A percentile compares a stretch with the other conserved stretches of the same genome.
These are phyloP conservation scores for Fagus crenata DNA, from an alignment of 306 rosid genomes.

Conservation along the genomic window DNA sequence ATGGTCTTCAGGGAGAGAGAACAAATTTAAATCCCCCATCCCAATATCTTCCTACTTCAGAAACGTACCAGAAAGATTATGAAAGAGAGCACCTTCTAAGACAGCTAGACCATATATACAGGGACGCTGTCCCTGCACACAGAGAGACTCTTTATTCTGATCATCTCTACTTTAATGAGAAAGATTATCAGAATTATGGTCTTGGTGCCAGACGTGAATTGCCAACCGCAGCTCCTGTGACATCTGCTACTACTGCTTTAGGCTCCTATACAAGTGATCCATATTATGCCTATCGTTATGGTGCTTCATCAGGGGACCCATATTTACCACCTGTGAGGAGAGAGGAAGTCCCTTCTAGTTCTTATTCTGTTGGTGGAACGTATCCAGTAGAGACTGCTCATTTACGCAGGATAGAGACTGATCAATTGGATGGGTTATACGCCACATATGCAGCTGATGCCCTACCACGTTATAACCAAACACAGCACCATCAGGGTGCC, in stretches of 20 bases:
- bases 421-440: slow-evolving; percentile 19
- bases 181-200: slow-evolving; percentile 40
- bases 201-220: slow-evolving; percentile 40
- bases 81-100: slow-evolving; percentile 44
- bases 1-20: slow-evolving; percentile 62
- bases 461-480: no score
- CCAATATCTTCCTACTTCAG: slow-evolving; percentile 33
- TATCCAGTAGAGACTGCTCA: slow-evolving; percentile 33
- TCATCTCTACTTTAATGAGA: slow-evolving; percentile 43
- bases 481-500: slow-evolving; percentile 23
- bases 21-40: slow-evolving; percentile 37
- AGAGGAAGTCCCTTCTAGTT: slow-evolving; percentile 44
- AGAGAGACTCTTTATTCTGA: slow-evolving; percentile 40
- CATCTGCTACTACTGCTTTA: no score
- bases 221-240: no score
- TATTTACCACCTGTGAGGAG: slow-evolving; percentile 47
- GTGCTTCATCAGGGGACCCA: slow-evolving; percentile 25
- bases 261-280: no score
- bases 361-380: slow-evolving; percentile 43
- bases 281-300: no score
- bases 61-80: slow-evolving; percentile 46
- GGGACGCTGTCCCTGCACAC: slow-evolving; percentile 40
- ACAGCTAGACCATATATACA: slow-evolving; percentile 35
- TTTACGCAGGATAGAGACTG: slow-evolving; percentile 48
- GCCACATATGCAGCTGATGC: no score